Base-by-base conservation (phyloP, 1,284 basidiomycete genomes). In the Singerocomus rubriflavus region DNA sequence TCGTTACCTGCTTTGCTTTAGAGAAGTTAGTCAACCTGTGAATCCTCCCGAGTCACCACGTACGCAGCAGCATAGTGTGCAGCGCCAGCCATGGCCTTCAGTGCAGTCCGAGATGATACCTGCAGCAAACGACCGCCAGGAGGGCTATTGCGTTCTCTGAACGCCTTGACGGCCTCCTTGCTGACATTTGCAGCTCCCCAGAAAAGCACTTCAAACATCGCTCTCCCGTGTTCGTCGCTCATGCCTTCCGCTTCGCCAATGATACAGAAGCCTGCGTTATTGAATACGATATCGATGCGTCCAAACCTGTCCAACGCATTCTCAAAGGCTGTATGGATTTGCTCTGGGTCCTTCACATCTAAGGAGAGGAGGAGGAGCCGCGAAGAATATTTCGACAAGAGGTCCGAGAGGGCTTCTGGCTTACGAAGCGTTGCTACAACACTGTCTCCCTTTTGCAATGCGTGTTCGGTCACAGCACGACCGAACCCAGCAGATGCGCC, bases 291-390 rank as follows among this genome's bases (percentile, higher is more conserved):
- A 14, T 69, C 70, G 6, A 69, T 35, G 7, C 55, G 57, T 16
- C 62, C 67, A 40, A 70, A 72, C 34, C 43, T 51, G 34, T 60
- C 48, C 27, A 62, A 4, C 3, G 64, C 61, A 41, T 46, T 44
- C 29, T 56, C 49, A 44, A 70, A 71, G 2, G 57, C 62, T 4
- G 44, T 34, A 7, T 36, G 52, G 30, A 65, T 59, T 33, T 58
- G 55, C 29, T 50, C 44, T 6, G 53, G 48, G 29, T 49, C 26
- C 17, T 31, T 59, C 38, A 71, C 64, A 35, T 69, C 68, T 5
- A 64, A 48, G 10, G 46, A 58, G 13, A 80, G 63, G 9, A 74
- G 55, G 14, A 78, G 75, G 9, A 74, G 72, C 46, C 70, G 66
- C 11, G 73, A 62, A 26, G 73, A 58, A 31, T 73, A 67, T 33